Base-by-base conservation (phyloP, 108 stramenopile genomes). In the Nitzschia sp. region DNA sequence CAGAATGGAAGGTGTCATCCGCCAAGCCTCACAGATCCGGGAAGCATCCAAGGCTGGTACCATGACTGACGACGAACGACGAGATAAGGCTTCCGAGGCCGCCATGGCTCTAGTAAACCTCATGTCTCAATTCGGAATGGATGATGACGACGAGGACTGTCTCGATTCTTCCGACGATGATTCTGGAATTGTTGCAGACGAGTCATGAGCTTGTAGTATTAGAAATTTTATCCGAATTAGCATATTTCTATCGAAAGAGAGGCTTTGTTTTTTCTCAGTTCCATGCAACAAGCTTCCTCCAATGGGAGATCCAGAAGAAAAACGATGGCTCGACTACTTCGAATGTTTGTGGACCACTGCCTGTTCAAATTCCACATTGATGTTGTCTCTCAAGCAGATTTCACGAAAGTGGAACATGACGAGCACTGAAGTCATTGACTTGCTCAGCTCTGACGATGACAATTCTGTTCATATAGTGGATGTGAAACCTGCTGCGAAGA, bases 21-120 rank as follows among this genome's bases (percentile, higher is more conserved):
- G 77, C 21, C 80, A 90, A 54, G 92, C 89, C 38, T 74, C 72
- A 34, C 55, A 64, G 38, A 87, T 90, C 48, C 84, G 89, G 52
- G 87, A 86, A 44, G 75, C 80, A 17, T 90, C 89, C 15, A 71
- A 76, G 59, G 67, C 39, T 61, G 83, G 88, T 52, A 51, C 57
- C 14, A 55, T 90, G 50, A 61, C 90, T 10, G 93, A 91, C 56
- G 84, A 89, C 17, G 88, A 91, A 66, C 79, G 93, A 56, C 64
- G 93, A 52, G 66, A 80, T 24, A 61, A 77, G 41, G 93, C 93
- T 10, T 85, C 82, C n/a, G 79, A 86, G 67, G 85, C 88, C 29
- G 93, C 93, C n/a, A 60, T 86, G 75, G 48, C 78, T 8, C 58
- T 94, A 58, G 84, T 90, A 74, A 86, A 83, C 54, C 48, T 94